Conservation (phyloP, 2,329 filamentous ascomycete genomes). For the Aspergillus chevalieri region DNA sequence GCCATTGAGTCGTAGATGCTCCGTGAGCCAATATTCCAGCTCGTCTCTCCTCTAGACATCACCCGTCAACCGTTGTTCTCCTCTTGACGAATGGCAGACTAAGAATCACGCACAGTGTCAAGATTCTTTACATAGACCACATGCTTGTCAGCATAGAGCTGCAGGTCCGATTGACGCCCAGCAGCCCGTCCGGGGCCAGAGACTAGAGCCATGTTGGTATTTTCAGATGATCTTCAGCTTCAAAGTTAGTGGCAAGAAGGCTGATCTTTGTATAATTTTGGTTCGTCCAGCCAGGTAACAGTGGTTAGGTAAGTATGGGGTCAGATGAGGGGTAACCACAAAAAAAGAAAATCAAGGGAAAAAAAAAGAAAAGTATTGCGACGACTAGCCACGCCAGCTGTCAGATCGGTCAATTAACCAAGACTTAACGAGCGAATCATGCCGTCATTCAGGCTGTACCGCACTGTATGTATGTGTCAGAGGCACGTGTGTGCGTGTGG, state of each 20-base stretch:
- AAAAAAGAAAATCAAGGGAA: neutral
- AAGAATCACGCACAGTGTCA: constrained; percentile 61
- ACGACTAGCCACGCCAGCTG: neutral
- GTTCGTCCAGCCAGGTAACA: neutral
- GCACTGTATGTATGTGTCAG: too few relatives aligned
- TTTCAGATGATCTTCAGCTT: neutral
- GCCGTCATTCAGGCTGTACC: neutral
- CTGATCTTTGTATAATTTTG: neutral
- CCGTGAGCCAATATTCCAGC: constrained; percentile 95
- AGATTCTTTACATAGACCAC: constrained; percentile 90
- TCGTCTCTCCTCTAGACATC: constrained; percentile 72
- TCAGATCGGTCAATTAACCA: neutral
- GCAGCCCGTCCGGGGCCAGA: constrained; percentile 54
- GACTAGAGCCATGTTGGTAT: constrained; percentile 51
- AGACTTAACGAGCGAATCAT: neutral
- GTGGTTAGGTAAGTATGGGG: neutral
- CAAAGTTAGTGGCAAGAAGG: too few relatives aligned
- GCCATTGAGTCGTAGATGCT: constrained; percentile 90
- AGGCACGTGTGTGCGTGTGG: too few relatives aligned
- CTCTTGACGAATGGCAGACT: constrained; percentile 12
- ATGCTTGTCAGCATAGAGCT: constrained; percentile 60
- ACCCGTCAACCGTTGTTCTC: constrained; percentile 24
- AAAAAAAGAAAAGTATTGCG: neutral
- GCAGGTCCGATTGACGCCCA: constrained; percentile 40
- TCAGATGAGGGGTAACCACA: neutral